Conservation (phyloP, 179 eudicot genomes). For the Drosera spatulata region DNA sequence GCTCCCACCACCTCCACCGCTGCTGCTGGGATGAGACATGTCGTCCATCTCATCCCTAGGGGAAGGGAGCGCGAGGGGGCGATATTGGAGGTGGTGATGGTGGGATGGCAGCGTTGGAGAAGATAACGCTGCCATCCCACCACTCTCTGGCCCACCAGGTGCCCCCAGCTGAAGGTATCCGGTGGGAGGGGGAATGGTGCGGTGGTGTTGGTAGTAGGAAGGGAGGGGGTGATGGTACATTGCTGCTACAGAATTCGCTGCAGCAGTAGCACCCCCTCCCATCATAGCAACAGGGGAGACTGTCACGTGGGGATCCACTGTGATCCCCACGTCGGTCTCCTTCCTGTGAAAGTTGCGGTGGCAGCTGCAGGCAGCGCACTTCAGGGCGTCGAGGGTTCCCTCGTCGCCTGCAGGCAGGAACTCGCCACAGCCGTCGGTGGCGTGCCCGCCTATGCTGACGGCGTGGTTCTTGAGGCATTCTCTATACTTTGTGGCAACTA, state of each 20-base stretch:
- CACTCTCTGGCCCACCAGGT: not conserved
- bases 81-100: slow-evolving; percentile 1
- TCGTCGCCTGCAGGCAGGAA: slow-evolving; percentile 41
- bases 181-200: not conserved
- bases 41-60: slow-evolving; percentile 32
- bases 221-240: slow-evolving; percentile 12
- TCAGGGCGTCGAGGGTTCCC: slow-evolving; percentile 29
- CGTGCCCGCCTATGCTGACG: slow-evolving; percentile 39
- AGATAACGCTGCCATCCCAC: too few relatives aligned
- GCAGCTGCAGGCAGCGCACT: slow-evolving; percentile 40
- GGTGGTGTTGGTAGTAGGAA: slow-evolving; percentile 6
- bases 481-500: slow-evolving; percentile 13
- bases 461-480: slow-evolving; percentile 45
- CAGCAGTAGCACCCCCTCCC: too few relatives aligned
- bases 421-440: slow-evolving; percentile 39
- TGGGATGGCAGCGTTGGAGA: not conserved
- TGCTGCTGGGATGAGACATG: slow-evolving; percentile 35
- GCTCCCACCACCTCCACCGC: slow-evolving; percentile 21
- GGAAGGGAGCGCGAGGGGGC: slow-evolving; percentile 19
- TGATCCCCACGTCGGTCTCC: slow-evolving; percentile 13
- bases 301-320: not conserved
- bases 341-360: slow-evolving; percentile 52
- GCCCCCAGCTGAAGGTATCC: slow-evolving; percentile 18
- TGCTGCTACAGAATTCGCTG: too few relatives aligned
- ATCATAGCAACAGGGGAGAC: too few relatives aligned